phyloP scores from a whole-genome alignment of 2,329 filamentous ascomycete genomes.

The Bisporella sp. region DNA sequence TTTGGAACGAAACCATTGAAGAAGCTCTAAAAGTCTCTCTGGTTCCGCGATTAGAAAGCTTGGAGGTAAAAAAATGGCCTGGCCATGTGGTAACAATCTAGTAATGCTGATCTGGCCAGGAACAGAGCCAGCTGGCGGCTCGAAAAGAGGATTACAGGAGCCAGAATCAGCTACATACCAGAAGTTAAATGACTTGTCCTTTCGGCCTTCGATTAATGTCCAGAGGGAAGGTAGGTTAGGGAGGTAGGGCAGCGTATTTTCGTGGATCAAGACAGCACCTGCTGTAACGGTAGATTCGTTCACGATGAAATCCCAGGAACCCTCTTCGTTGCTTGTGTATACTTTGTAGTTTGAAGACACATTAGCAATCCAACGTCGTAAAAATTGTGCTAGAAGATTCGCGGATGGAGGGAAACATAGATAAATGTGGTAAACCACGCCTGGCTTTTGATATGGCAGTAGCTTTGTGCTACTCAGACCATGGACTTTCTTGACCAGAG shows the following conservation, averaged over 20 bases:
- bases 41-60: conserved; percentile 43
- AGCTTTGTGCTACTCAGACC: conserved; percentile 15
- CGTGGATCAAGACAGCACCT: conserved; percentile 23
- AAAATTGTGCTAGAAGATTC: conserved; percentile 28
- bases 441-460: conserved; percentile 8
- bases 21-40: conserved; percentile 28
- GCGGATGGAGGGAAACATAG: conserved; percentile 40
- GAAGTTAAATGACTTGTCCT: conserved; percentile 8
- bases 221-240: conserved; percentile 13
- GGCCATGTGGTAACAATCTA: conserved; percentile 38
- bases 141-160: conserved; percentile 19
- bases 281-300: conserved; percentile 14
- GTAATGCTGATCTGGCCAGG: conserved; percentile 31
- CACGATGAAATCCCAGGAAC: conserved; percentile 42
- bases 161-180: conserved; percentile 22
- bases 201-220: neutral
- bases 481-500: conserved; percentile 14
- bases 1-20: conserved; percentile 34
- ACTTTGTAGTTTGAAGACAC: conserved; percentile 36
- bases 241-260: conserved; percentile 15
- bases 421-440: conserved; percentile 33
- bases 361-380: conserved; percentile 38
- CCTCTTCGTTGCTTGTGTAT: conserved; percentile 33
- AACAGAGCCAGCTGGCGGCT: conserved; percentile 7
- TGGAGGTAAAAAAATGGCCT: conserved; percentile 41